Evolutionary conservation across 2,329 filamentous ascomycete genomes (phyloP).

Genomic region (Colletotrichum incanum): DNA sequence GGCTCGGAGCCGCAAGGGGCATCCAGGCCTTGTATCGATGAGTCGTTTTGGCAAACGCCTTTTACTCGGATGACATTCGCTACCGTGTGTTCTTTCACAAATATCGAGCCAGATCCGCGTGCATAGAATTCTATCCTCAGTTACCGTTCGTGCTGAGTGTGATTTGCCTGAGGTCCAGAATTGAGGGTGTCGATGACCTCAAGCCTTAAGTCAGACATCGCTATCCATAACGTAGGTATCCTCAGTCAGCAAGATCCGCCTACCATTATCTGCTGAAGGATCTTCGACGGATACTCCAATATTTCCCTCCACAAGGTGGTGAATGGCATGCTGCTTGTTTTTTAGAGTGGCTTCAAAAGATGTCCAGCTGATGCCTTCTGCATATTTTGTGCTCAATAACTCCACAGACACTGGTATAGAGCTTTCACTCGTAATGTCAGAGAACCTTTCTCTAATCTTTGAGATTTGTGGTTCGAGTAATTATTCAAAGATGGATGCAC

Average conservation of each 20-base stretch:
- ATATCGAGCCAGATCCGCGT: not conserved
- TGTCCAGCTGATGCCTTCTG: not conserved
- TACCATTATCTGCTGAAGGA: not conserved
- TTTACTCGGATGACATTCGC: not conserved
- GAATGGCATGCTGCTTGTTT: not conserved
- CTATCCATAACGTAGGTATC: not conserved
- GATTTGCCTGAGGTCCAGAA: constrained; percentile 12
- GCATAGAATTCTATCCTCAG: constrained; percentile 9
- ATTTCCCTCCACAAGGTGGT: not conserved
- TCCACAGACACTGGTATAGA: not conserved
- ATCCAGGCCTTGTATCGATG: not conserved
- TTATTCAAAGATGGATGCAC: not conserved
- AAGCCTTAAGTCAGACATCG: not conserved
- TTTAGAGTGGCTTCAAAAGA: not conserved
- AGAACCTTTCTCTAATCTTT: not conserved
- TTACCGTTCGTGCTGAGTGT: not conserved
- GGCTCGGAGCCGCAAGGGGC: not conserved
- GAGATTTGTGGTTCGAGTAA: not conserved
- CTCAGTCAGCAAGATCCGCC: too few relatives aligned
- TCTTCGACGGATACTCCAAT: constrained; percentile 5
- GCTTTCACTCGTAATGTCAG: not conserved
- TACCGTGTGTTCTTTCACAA: not conserved
- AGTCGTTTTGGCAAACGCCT: not conserved
- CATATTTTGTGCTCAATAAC: not conserved
- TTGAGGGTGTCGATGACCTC: constrained; percentile 5